Conservation (phyloP, 345 rosid species). For the Punica granatum region DNA sequence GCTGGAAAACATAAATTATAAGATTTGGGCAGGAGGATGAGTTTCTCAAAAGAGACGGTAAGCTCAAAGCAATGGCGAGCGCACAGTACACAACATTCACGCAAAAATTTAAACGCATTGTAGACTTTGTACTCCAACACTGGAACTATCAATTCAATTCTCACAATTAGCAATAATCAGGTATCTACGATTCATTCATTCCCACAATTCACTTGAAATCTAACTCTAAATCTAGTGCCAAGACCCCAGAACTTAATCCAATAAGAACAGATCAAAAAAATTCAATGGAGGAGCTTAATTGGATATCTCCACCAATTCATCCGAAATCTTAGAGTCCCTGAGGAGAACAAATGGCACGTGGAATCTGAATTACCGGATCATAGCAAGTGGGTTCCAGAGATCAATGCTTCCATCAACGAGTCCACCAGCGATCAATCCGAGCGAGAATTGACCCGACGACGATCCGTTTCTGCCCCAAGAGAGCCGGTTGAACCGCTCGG, state of each 20-base stretch:
- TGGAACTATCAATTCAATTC: neutral
- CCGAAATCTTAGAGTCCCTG: neutral
- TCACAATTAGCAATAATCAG: neutral
- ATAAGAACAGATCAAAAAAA: neutral
- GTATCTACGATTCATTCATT: neutral
- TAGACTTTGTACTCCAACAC: neutral
- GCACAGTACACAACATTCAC: neutral
- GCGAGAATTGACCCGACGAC: slow-evolving; percentile 62
- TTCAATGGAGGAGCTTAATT: neutral
- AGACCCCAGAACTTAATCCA: neutral
- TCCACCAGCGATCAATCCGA: slow-evolving; percentile 94
- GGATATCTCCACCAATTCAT: neutral
- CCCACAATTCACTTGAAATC: neutral
- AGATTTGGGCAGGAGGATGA: neutral
- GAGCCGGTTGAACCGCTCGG: slow-evolving; percentile 91
- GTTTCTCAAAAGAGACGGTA: neutral
- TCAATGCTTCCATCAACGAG: slow-evolving; percentile 85
- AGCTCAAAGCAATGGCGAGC: neutral
- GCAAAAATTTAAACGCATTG: neutral
- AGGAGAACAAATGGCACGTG: neutral
- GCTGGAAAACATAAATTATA: slow-evolving; percentile 27
- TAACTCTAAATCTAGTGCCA: neutral
- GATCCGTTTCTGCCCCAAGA: slow-evolving; percentile 93
- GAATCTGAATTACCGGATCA: slow-evolving; percentile 56
- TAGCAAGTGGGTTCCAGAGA: slow-evolving; percentile 73